Evolutionary conservation across 371 early-diverging fungal genomes (phyloP), one percentile per base, ranked within the genome.

Genomic region (Rhizopus delemar): DNA sequence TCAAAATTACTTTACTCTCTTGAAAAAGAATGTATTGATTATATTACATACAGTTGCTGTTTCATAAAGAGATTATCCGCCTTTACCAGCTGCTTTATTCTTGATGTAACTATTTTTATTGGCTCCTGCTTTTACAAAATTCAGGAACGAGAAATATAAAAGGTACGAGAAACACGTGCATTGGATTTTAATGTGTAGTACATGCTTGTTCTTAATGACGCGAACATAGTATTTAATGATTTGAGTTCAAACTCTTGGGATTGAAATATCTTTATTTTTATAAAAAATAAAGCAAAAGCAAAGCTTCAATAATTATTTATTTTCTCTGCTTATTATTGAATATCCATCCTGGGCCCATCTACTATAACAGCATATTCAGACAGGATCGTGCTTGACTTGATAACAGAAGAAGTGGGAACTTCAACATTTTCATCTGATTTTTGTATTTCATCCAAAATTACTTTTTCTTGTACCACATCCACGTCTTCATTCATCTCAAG

Each of bases 301-400:
- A 22, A 22, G 22, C 2, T 22, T 22, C 22, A 22, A 22, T 22
- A 2, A 22, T 22, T 22, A 22, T 22, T 22, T 2, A 22, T 22
- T 22, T 22, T 0, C 0, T 22, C 22, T 22, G 22, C 22, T 22
- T 22, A 22, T 22, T 2, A 22, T 22, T 22, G 22, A 22, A 22
- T 2, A 22, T 22, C 22, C 22, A 22, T 22, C 22, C 22, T 22
- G 2, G 41, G 53, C 6, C 22, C 39, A 13, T 59, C 59, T 4
- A 53, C 46, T 0, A 52, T 38, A 3, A 59, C 31, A 29, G 31
- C n/a, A 46, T 59, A 59, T 7, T 61, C 54, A 22, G 55, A 55
- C 11, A 61, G 32, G 16, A 61, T 55, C 7, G 61, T 61, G 16
- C 55, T 61, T 41, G 55, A 56, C n/a, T 51, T 49, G 29, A 50